phyloP scores from a whole-genome alignment of 495 filamentous ascomycete genomes.

The Usnea hakonensis region DNA sequence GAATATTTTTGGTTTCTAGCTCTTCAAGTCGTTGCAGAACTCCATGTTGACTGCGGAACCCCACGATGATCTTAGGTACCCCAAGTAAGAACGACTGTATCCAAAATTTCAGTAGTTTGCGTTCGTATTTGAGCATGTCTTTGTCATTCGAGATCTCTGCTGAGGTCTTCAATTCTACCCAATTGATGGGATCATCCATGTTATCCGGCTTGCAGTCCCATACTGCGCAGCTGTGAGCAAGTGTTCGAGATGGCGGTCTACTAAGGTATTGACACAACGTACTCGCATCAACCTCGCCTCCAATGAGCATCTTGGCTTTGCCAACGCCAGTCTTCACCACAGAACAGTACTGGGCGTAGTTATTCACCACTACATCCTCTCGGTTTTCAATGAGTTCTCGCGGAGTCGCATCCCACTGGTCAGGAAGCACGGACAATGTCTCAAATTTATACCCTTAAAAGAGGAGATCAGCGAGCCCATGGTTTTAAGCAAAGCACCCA shows the following conservation, averaged over 20 bases:
- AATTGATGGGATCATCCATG: constrained; percentile 63
- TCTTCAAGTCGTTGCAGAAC: constrained; percentile 64
- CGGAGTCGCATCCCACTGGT: constrained; percentile 60
- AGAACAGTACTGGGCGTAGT: constrained; percentile 89
- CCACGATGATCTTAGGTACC: constrained; percentile 84
- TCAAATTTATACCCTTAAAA: constrained; percentile 90
- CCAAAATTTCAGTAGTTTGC: constrained; percentile 92
- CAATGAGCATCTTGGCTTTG: constrained; percentile 60
- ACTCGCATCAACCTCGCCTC: constrained; percentile 94
- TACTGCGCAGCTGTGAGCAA: constrained; percentile 38
- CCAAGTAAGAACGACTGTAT: constrained; percentile 88
- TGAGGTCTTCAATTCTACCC: constrained; percentile 91
- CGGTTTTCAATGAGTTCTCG: constrained; percentile 72
- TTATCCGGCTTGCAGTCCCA: constrained; percentile 71
- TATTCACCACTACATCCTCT: constrained; percentile 63
- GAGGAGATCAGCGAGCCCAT: background rate
- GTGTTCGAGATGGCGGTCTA: background rate
- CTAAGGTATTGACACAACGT: constrained; percentile 26
- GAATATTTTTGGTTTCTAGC: constrained; percentile 68
- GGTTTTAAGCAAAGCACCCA: background rate
- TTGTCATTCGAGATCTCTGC: constrained; percentile 57
- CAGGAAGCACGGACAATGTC: constrained; percentile 64
- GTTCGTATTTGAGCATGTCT: constrained; percentile 68
- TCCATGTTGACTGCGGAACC: constrained; percentile 70
- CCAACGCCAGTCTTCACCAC: constrained; percentile 83